Evolutionary conservation across 257 asterid species (phyloP), one percentile per base, ranked within the genome.

Genomic region (Craterostigma plantagineum): DNA sequence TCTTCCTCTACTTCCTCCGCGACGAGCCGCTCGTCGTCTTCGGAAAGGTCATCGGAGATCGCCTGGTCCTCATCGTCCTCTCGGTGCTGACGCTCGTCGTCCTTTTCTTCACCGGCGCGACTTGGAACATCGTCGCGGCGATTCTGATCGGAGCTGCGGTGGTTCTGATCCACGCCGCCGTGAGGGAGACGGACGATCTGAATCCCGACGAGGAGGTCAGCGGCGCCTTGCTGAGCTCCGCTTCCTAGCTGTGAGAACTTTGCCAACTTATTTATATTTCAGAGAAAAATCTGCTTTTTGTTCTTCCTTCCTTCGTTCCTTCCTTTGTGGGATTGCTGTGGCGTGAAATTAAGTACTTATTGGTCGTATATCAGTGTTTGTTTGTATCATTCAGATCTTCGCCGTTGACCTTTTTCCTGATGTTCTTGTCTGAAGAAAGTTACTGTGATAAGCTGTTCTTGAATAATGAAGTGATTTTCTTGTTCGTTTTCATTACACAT

Each of bases 1-100:
- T 73, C 11, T 54, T 75, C 68, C 57, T 90, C 48, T 90, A 90
- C 61, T 90, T 90, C 58, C 79, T 83, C 14, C 75, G 94, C 17
- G 99, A 90, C 34, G 84, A 63, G 60, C 94, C 94, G 39, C 56
- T 90, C 53, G 64, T 55, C 56, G 15, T 79, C n/a, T 66, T 69
- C 46, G 73, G 77, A 60, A 74, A 84, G n/a, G 0, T 61, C 54
- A 60, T 90, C 34, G 39, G 18, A 13, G 99, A 90, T 46, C 62
- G 54, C 4, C 66, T 57, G 60, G 85, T 90, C 38, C 61, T 90
- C 56, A 57, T 75, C 43, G 71, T 65, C 35, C 69, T 90, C 16
- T 15, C 63, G 52, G 50, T 77, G 16, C 13, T 71, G 18, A 69
- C 94, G 17, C 5, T 90, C 8, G 43, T 16, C 17, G 69, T 79